Evolutionary conservation across 345 rosid genomes (phyloP).

Genomic region (Carallia brachiata): DNA sequence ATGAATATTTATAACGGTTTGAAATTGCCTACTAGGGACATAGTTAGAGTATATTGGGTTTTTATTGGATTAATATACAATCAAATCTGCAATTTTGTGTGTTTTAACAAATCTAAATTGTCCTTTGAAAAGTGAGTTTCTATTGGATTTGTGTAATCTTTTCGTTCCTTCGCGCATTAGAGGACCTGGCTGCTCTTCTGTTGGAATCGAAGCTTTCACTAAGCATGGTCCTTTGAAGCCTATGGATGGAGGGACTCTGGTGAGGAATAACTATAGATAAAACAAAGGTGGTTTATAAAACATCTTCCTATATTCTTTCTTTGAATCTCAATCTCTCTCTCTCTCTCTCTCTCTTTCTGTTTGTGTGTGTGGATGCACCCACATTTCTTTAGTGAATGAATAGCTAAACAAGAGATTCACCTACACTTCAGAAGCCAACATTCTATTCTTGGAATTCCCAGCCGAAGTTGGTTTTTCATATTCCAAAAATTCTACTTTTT

Average conservation of each 20-base stretch:
- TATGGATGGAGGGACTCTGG: constrained; percentile 6
- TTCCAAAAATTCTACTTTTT: constrained; percentile 15
- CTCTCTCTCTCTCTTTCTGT: too few relatives aligned
- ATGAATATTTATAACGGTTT: too few relatives aligned
- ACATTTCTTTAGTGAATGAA: neutral
- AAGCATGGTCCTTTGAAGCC: constrained; percentile 26
- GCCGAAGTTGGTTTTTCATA: constrained; percentile 23
- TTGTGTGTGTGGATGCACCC: too few relatives aligned
- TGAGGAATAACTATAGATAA: constrained; percentile 19
- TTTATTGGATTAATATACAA: too few relatives aligned
- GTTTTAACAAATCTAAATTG: neutral
- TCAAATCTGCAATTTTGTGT: neutral
- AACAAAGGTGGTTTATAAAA: constrained; percentile 13
- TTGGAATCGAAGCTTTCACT: constrained; percentile 25
- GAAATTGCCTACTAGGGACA: too few relatives aligned
- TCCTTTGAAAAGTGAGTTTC: constrained; percentile 15
- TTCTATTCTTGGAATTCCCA: constrained; percentile 23
- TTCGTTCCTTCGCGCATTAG: too few relatives aligned
- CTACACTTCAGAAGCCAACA: constrained; percentile 14
- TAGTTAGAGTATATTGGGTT: too few relatives aligned
- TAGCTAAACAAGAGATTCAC: neutral
- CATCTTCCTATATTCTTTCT: neutral
- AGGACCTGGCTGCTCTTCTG: constrained; percentile 29
- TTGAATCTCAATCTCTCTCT: too few relatives aligned
- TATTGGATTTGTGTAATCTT: too few relatives aligned